Conservation (phyloP, 345 rosid genomes). For the Populus euphratica region DNA sequence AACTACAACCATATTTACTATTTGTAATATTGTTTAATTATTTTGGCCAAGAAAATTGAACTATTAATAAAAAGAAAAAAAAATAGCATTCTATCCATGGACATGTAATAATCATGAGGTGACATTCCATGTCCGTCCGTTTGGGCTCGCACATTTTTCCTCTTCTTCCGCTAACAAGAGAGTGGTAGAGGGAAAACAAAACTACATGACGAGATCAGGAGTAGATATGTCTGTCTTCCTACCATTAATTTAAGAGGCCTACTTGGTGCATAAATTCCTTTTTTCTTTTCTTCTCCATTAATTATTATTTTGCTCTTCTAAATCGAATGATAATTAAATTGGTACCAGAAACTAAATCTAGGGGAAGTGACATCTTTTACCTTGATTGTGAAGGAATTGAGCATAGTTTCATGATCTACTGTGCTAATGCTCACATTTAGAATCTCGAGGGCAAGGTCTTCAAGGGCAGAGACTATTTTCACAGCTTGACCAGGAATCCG, state of each 20-base stretch:
- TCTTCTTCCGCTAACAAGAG: neutral
- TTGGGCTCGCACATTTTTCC: neutral
- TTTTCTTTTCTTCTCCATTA: neutral
- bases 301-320: neutral
- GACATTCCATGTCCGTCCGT: conserved; percentile 2
- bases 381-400: conserved; percentile 94
- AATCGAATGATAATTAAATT: neutral
- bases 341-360: neutral
- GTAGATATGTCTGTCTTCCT: neutral
- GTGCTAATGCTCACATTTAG: conserved; percentile 60
- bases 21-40: neutral
- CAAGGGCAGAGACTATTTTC: conserved; percentile 73
- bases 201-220: neutral
- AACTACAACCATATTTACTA: neutral
- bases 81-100: neutral
- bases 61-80: neutral
- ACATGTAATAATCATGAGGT: neutral
- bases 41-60: neutral
- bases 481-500: conserved; percentile 75
- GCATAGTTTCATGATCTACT: conserved; percentile 60
- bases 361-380: conserved; percentile 30
- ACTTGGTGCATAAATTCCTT: neutral
- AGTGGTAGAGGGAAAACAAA: neutral
- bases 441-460: conserved; percentile 77
- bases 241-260: neutral